A percentile compares a stretch with the other conserved stretches of the same genome.
These are phyloP conservation scores for Coemansia aciculifera DNA, from an alignment of 192 early-diverging fungal species.

Conservation along the genomic window DNA sequence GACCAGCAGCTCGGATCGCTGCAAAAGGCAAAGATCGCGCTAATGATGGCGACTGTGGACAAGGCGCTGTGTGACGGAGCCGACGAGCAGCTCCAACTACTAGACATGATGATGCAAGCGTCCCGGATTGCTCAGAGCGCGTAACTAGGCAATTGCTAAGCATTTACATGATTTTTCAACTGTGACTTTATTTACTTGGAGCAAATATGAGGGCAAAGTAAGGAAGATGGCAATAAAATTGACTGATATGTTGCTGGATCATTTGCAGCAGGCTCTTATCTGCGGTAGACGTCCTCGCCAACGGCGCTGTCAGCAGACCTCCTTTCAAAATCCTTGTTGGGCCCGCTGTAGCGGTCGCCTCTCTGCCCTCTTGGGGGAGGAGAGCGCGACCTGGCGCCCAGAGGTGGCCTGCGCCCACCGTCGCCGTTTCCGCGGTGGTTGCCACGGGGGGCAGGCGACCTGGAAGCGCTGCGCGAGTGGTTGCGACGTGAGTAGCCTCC, in stretches of 20 bases:
- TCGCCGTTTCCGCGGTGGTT: conserved; percentile 2
- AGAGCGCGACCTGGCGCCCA: conserved; percentile 12
- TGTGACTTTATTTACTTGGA: not conserved
- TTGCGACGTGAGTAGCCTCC: conserved; percentile 18
- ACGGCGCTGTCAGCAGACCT: conserved; percentile 22
- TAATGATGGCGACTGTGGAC: conserved; percentile 70
- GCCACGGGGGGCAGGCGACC: conserved; percentile 14
- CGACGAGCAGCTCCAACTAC: conserved; percentile 86
- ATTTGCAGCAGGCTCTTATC: not conserved
- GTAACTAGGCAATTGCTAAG: not conserved
- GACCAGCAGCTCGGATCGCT: conserved; percentile 62
- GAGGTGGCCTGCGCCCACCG: conserved; percentile 16
- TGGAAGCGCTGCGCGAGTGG: conserved; percentile 27
- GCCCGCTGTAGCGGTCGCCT: not conserved
- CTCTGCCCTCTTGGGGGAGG: conserved; percentile 2
- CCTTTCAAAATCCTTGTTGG: conserved; percentile 8
- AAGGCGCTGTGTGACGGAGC: conserved; percentile 79
- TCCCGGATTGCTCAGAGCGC: conserved; percentile 35
- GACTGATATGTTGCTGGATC: not conserved
- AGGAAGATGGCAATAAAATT: too few relatives aligned
- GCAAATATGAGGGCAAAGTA: not conserved
- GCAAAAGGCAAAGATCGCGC: conserved; percentile 74
- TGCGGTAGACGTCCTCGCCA: conserved; percentile 12
- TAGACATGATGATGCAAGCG: conserved; percentile 64
- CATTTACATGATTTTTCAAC: not conserved